Base-by-base conservation (phyloP, 345 rosid species). In the Pistacia integerrima region DNA sequence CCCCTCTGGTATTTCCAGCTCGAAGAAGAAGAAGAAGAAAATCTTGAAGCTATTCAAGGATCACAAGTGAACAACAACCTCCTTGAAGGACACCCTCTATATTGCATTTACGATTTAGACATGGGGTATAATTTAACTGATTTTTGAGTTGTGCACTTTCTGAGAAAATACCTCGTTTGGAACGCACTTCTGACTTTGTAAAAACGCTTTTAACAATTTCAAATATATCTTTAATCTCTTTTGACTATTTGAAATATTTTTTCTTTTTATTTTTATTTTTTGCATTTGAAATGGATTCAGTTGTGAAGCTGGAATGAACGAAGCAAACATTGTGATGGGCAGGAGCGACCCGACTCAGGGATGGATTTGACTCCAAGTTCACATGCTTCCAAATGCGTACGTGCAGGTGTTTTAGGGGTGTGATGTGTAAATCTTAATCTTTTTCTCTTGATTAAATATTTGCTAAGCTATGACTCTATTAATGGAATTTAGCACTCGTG, bases 1-100 rank as follows among this genome's bases (percentile, higher is more conserved):
- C 3, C 2, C 66, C 41, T 62, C 41, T 30, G 5, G 13, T 51
- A 6, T 16, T 51, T 75, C 60, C 77, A 84, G 84, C 81, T 84
- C 0, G 77, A 70, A 69, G 64, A 76, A 68, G 79, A 25, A 22
- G 22, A 22, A 25, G 25, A 17, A 10, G 68, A 62, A 49, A 16
- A 59, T 41, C 7, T 68, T 57, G 52, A 46, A 66, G 65, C 62
- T 30, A 38, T 16, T 76, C 68, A 69, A 55, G 79, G 46, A 68
- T 61, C n/a, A 35, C 30, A 35, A 52, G 76, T 12, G 35, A 35
- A 17, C 30, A 22, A 59, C 18, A 58, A 64, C 12, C 64, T 3
- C 18, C 55, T 2, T 69, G 18, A 10, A 12, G 28, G 28, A 63
- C 66, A 49, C 25, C 64, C 55, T 64, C 55, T 72, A 22, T 60